phyloP scores from a whole-genome alignment of 352 stramenopile species.

The Pythium myriotylum region DNA sequence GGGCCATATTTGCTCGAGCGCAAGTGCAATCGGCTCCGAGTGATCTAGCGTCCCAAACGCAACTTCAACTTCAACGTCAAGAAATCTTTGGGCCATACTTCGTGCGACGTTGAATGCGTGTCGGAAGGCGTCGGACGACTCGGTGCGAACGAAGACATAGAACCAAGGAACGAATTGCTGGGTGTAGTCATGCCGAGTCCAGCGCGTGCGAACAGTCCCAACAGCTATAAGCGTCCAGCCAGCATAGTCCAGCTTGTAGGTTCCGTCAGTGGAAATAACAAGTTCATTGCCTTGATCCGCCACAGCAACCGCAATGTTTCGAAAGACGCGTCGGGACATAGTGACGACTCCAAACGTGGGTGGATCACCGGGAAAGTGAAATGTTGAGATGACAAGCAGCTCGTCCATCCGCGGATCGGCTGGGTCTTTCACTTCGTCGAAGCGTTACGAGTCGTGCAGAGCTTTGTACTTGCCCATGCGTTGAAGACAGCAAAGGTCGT shows the following conservation, averaged over 20 bases:
- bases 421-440: neutral
- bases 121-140: neutral
- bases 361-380: neutral
- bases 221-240: neutral
- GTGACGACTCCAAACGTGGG: conserved; percentile 7
- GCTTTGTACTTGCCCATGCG: no score
- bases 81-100: neutral
- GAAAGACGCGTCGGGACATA: conserved; percentile 5
- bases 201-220: neutral
- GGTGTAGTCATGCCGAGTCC: neutral
- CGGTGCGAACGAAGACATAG: conserved; percentile 6
- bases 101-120: neutral
- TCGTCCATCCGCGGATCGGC: conserved; percentile 10
- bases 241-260: conserved; percentile 14
- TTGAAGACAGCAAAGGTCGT: no score
- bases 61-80: neutral
- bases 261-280: conserved; percentile 7
- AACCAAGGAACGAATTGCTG: conserved; percentile 19
- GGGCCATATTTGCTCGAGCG: conserved; percentile 5
- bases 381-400: neutral
- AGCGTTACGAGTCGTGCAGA: neutral
- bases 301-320: neutral
- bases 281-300: conserved; percentile 1
- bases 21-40: conserved; percentile 9
- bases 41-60: conserved; percentile 12